These are phyloP conservation scores for Terana coerulea DNA, from an alignment of 768 basidiomycete species.

Conservation along the genomic window DNA sequence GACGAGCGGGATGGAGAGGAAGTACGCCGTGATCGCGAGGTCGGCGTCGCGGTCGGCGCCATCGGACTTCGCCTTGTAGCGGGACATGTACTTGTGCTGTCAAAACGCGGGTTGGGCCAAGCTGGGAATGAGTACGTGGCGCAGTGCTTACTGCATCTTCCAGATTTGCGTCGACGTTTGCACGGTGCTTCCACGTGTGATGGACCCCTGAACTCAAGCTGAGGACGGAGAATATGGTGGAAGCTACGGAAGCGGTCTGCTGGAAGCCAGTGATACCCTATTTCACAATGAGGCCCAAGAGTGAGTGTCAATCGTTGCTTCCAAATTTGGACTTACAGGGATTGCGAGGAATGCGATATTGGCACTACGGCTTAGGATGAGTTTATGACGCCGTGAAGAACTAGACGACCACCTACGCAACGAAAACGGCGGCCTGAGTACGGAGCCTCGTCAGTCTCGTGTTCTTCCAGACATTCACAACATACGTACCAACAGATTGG, in stretches of 20 bases:
- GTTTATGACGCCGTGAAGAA: too few species aligned
- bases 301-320: too few species aligned
- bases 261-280: constrained; percentile 16
- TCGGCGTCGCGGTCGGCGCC: constrained; percentile 10
- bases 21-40: constrained; percentile 20
- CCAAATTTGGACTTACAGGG: too few species aligned
- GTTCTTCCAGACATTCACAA: too few species aligned
- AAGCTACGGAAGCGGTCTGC: constrained; percentile 16
- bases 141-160: constrained; percentile 16
- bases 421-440: constrained; percentile 18
- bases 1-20: constrained; percentile 24
- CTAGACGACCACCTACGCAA: constrained; percentile 9
- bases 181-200: constrained; percentile 22
- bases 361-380: constrained; percentile 18
- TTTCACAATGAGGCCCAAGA: too few species aligned
- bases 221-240: constrained; percentile 17
- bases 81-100: constrained; percentile 18
- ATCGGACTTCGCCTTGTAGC: constrained; percentile 1
- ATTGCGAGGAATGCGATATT: constrained; percentile 22
- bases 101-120: background rate
- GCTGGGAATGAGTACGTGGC: too few species aligned
- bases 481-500: constrained; percentile 21
- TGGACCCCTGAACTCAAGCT: constrained; percentile 20
- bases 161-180: constrained; percentile 13
- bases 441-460: too few species aligned